Conservation (phyloP, 192 early-diverging fungal species). For the Coemansia furcata region DNA sequence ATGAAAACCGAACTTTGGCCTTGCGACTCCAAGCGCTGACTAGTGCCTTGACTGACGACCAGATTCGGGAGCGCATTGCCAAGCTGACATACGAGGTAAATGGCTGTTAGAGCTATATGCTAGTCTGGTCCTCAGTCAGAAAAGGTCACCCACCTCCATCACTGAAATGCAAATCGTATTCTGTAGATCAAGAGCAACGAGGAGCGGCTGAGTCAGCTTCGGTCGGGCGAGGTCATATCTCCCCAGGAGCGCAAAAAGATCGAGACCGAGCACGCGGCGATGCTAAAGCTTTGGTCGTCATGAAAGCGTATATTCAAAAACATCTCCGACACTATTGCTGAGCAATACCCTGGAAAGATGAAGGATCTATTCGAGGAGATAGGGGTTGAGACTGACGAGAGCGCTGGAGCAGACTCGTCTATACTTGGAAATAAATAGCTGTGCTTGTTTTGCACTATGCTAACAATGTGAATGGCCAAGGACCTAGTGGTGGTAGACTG, state of each 20-base stretch:
- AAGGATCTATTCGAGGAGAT: constrained; percentile 55
- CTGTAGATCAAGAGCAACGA: constrained; percentile 32
- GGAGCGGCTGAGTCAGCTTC: constrained; percentile 29
- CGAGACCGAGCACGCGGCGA: constrained; percentile 28
- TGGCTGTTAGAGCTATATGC: neutral
- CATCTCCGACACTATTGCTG: constrained; percentile 52
- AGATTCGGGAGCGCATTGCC: constrained; percentile 48
- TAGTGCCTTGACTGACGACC: constrained; percentile 35
- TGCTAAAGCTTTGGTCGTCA: constrained; percentile 56
- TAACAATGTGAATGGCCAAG: no score
- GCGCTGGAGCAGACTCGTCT: constrained; percentile 32
- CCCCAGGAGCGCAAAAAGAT: constrained; percentile 37
- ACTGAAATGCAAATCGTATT: neutral
- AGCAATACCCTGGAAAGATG: constrained; percentile 55
- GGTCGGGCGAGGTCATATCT: constrained; percentile 45
- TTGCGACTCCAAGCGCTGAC: constrained; percentile 26
- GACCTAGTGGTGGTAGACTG: no score
- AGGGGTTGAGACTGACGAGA: constrained; percentile 62
- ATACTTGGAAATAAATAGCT: constrained; percentile 16
- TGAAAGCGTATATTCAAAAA: constrained; percentile 61
- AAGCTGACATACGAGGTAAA: constrained; percentile 23
- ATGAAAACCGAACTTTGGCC: constrained; percentile 23
- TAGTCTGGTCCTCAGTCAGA: neutral
- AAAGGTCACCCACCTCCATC: neutral
- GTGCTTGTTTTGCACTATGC: neutral